Conservation (phyloP, 1,284 basidiomycete genomes). For the Rhodotorula glutinis region DNA sequence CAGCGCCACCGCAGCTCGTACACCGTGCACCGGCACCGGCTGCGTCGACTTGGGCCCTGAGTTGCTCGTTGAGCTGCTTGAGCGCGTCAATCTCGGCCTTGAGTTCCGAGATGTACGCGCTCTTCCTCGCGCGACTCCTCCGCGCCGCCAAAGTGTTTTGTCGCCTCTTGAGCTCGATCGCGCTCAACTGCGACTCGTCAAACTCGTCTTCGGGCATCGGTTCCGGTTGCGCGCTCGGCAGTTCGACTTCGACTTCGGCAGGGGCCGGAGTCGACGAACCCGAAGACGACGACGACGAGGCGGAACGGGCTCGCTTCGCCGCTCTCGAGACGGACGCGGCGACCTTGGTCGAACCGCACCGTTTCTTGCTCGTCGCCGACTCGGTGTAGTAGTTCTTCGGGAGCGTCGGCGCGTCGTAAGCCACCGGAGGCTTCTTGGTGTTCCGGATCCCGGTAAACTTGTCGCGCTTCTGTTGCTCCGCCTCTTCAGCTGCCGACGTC, state of each 20-base stretch:
- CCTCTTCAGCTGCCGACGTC: no score
- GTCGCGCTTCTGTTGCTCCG: conserved; percentile 16
- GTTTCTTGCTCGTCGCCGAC: conserved; percentile 61
- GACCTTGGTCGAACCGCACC: conserved; percentile 48
- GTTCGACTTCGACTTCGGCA: neutral
- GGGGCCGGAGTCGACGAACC: conserved; percentile 17
- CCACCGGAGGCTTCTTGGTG: conserved; percentile 38
- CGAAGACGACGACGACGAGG: conserved; percentile 46
- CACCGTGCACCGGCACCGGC: conserved; percentile 1
- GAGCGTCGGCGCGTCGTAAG: conserved; percentile 42
- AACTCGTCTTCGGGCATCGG: conserved; percentile 51
- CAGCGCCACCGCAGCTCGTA: neutral
- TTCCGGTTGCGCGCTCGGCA: conserved; percentile 19
- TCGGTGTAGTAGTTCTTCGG: conserved; percentile 56
- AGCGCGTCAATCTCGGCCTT: conserved; percentile 56
- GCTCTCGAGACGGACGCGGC: conserved; percentile 5
- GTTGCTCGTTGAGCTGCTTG: conserved; percentile 44
- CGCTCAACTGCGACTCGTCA: conserved; percentile 51
- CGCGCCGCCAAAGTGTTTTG: conserved; percentile 77
- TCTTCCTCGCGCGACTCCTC: conserved; percentile 68
- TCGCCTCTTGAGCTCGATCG: conserved; percentile 70
- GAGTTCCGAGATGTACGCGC: conserved; percentile 64
- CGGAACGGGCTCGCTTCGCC: conserved; percentile 52
- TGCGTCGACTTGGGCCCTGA: conserved; percentile 8
- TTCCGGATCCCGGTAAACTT: conserved; percentile 42